Conservation (phyloP, 169 alveolate species). For the Plasmodium gaboni region DNA sequence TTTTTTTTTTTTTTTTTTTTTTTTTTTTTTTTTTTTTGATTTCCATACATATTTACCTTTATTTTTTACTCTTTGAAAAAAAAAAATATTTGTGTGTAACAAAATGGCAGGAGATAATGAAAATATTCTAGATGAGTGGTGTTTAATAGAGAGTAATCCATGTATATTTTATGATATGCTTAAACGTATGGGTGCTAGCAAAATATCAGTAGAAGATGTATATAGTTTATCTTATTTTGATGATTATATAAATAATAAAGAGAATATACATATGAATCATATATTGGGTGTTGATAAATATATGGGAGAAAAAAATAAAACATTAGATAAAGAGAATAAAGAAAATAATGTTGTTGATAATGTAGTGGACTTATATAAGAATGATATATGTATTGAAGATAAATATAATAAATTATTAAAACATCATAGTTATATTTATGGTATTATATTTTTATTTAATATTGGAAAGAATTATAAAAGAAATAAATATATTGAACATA, state of each 20-base stretch:
- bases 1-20: too few species aligned
- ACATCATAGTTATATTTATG: slow-evolving; percentile 83
- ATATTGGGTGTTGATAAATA: slow-evolving; percentile 24
- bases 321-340: background rate
- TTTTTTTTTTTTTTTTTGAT: too few species aligned
- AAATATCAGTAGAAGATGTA: slow-evolving; percentile 91
- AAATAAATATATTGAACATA: slow-evolving; percentile 36
- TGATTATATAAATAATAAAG: slow-evolving; percentile 51
- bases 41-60: background rate
- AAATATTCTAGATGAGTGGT: slow-evolving; percentile 85
- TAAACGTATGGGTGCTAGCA: slow-evolving; percentile 90
- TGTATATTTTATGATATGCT: slow-evolving; percentile 93
- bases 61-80: background rate
- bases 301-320: slow-evolving; percentile 21
- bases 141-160: slow-evolving; percentile 93
- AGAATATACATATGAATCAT: slow-evolving; percentile 12
- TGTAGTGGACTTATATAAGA: background rate
- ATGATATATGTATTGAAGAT: slow-evolving; percentile 75
- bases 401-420: slow-evolving; percentile 77
- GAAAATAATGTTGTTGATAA: background rate
- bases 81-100: background rate
- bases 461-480: slow-evolving; percentile 82
- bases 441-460: slow-evolving; percentile 91
- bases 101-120: slow-evolving; percentile 38
- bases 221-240: slow-evolving; percentile 78